phyloP scores from a whole-genome alignment of 2,329 filamentous ascomycete genomes.

The Stagonosporopsis rhizophila region DNA sequence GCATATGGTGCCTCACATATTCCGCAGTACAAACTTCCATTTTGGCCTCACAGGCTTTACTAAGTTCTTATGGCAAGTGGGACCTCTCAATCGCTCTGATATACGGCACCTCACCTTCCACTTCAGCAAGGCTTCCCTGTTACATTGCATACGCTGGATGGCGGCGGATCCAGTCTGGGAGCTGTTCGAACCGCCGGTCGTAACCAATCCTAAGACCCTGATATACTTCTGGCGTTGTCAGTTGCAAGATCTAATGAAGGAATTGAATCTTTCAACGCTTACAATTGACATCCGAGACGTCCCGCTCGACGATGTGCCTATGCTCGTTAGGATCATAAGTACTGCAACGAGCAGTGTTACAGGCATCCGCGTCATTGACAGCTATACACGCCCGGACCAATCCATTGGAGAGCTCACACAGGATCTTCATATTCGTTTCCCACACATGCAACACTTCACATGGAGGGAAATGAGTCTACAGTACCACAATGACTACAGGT shows the following conservation, averaged over 20 bases:
- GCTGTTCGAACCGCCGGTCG: constrained; percentile 36
- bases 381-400: not conserved
- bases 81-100: constrained; percentile 30
- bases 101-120: constrained; percentile 33
- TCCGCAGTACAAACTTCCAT: constrained; percentile 36
- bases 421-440: not conserved
- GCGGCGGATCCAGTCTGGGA: constrained; percentile 37
- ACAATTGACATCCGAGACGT: constrained; percentile 34
- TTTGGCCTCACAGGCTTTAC: constrained; percentile 34
- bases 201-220: constrained; percentile 25
- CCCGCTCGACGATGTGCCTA: constrained; percentile 25
- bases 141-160: constrained; percentile 43
- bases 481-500: constrained; percentile 3
- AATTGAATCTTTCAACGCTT: constrained; percentile 33
- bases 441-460: not conserved
- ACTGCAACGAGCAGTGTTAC: constrained; percentile 27
- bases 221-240: constrained; percentile 44
- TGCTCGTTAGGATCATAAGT: constrained; percentile 33
- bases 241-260: constrained; percentile 35
- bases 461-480: constrained; percentile 7
- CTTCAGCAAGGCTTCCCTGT: constrained; percentile 28
- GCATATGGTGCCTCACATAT: constrained; percentile 32
- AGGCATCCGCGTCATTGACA: constrained; percentile 4
- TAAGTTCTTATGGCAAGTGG: constrained; percentile 30
- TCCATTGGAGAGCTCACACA: not conserved